Evolutionary conservation across 176 grass and related monocot species (phyloP), one percentile per base, ranked within the genome.

Genomic region (Carex littledalei): DNA sequence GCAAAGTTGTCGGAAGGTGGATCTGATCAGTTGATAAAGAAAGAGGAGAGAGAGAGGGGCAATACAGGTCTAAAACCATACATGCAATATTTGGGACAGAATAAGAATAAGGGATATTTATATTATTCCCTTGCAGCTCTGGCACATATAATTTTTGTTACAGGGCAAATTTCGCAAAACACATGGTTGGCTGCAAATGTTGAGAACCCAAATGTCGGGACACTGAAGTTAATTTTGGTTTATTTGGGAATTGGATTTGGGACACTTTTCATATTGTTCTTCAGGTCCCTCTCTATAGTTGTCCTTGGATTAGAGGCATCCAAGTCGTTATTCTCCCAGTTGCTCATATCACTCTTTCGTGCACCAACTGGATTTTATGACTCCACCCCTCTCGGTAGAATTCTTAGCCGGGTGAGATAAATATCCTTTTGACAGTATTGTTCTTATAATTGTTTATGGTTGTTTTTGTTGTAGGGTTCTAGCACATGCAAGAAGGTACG

Each of bases 181-280:
- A 88, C 93, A 68, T 99, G 96, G 96, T 92, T 99, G 91, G 93
- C 96, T 68, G 88, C 96, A 45, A 94, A 95, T 85, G 85, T 99
- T 80, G 58, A 99, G 58, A 92, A 92, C 82, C 77, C 91, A 78
- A 49, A 80, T 87, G 85, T 99, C 70, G 91, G 88, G 73, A 82
- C 73, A 14, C 87, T 99, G 15, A 90, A 88, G 63, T 84, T 99
- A 85, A 95, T 95, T 68, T 81, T 67, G 47, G 96, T 99, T 73
- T 99, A 98, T 81, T 83, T 95, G 24, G 81, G 45, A 80, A 90
- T 99, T 57, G 93, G 96, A 66, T 74, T 89, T 74, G n/a, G 81
- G 63, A 68, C 96, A 1, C 0, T 95, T n/a, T 68, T 94, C 77
- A 88, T 99, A 80, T 81, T 95, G 78, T 67, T 99, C 17, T 81